These are phyloP conservation scores for Parasitella parasitica DNA, from an alignment of 371 early-diverging fungal species.

Conservation along the genomic window DNA sequence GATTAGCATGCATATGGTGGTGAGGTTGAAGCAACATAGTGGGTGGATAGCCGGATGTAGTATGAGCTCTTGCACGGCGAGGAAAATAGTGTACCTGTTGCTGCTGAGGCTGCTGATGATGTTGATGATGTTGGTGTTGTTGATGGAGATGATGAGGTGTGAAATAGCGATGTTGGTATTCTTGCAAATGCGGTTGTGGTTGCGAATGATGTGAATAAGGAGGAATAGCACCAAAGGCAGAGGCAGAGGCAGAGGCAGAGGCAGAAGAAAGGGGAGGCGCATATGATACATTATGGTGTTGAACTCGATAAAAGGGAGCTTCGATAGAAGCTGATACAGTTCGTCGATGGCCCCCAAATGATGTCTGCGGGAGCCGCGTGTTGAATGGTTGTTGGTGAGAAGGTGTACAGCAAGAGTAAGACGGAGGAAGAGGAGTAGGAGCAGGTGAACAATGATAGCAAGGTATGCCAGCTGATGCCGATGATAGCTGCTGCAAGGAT, in stretches of 20 bases:
- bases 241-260: background rate
- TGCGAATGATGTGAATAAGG: background rate
- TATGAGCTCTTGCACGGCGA: constrained; percentile 25
- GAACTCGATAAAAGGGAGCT: background rate
- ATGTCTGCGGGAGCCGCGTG: background rate
- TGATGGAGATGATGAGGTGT: background rate
- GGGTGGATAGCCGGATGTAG: constrained; percentile 30
- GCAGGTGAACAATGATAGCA: constrained; percentile 1
- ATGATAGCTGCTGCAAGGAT: constrained; percentile 12
- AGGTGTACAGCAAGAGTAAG: background rate
- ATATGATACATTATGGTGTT: background rate
- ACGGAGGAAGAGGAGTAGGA: background rate
- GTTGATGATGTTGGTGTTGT: too few relatives aligned
- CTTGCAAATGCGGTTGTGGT: background rate
- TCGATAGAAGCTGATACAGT: constrained; percentile 14
- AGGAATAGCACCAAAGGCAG: background rate
- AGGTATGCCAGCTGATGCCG: background rate
- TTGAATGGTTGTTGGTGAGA: background rate
- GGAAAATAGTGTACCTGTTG: background rate
- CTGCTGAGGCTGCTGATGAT: too few relatives aligned
- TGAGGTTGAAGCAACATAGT: constrained; percentile 13
- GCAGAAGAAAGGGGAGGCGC: background rate
- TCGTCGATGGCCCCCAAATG: constrained; percentile 17
- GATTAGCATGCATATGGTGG: background rate
- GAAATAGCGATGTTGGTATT: background rate